Conservation (phyloP, 106 monocot genomes). For the Posidonia australis region DNA sequence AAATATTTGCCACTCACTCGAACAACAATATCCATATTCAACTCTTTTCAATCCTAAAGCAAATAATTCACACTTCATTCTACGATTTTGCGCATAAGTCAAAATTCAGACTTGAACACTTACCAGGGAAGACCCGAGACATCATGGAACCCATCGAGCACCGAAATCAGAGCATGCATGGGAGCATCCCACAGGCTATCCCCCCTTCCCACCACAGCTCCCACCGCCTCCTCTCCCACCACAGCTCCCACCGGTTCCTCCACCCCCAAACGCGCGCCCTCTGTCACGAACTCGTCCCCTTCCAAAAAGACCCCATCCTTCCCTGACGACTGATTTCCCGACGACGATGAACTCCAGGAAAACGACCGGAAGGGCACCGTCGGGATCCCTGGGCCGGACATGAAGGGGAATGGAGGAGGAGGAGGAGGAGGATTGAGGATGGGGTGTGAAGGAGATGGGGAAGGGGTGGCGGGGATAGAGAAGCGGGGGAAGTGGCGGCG, state of each 20-base stretch:
- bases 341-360: conserved; percentile 1
- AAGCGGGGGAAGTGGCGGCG: neutral
- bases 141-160: conserved; percentile 59
- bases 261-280: too few species aligned
- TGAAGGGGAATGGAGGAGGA: neutral
- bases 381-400: neutral
- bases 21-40: neutral
- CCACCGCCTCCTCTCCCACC: neutral
- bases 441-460: neutral
- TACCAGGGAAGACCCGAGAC: conserved; percentile 73
- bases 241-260: conserved; percentile 3
- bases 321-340: neutral
- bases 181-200: conserved; percentile 31
- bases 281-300: conserved; percentile 1
- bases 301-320: neutral
- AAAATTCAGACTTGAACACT: neutral
- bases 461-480: neutral
- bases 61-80: neutral
- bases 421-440: neutral
- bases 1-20: neutral
- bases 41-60: neutral
- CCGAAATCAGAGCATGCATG: conserved; percentile 20
- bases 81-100: neutral
- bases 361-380: neutral
- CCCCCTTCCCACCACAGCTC: conserved; percentile 4